Evolutionary conservation across 768 basidiomycete species (phyloP), one percentile per base, ranked within the genome.

Genomic region (Tylopilus subfusipes): DNA sequence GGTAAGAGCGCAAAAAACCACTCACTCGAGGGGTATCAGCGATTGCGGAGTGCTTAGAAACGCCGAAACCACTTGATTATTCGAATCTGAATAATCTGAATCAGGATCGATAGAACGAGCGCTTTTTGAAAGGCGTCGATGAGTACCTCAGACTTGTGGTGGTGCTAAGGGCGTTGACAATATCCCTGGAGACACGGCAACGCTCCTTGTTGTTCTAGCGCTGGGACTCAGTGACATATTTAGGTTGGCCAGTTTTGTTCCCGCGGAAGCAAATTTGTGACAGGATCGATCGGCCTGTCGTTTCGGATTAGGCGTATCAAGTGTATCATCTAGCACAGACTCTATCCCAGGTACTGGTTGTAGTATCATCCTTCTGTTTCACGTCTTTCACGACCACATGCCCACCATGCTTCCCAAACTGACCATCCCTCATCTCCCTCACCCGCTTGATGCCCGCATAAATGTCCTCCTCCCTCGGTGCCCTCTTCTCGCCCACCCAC

Each of bases 401-500:
- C 6, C 48, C 52, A n/a, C 62, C 57, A 24, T 38, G 50, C 42
- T 42, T 54, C 31, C 67, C 64, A 36, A 60, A 57, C 34, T 19
- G 67, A 22, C 53, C 29, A 22, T 69, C 63, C 47, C 69, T 51
- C 69, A 70, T 71, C 55, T 55, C 67, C 55, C 56, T 56, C 36
- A 71, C 63, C 29, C 57, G 43, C 54, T 55, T 55, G 38, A 69
- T 60, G 30, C 63, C 64, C 40, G 56, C 58, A 55, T 67, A 59
- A 63, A 75, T 64, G 72, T 78, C 65, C 50, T 58, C 57, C 44
- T 75, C 76, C 21, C 57, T 66, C 9, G 85, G 84, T 51, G 80
- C 67, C 52, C 63, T 64, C 52, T 67, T 40, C 65, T 74, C 67
- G 5, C 82, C 82, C 0, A 85, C 78, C 87, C 85, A 86, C 25